Evolutionary conservation across 768 basidiomycete species (phyloP).

Genomic region (Pleurotus citrinopileatus): DNA sequence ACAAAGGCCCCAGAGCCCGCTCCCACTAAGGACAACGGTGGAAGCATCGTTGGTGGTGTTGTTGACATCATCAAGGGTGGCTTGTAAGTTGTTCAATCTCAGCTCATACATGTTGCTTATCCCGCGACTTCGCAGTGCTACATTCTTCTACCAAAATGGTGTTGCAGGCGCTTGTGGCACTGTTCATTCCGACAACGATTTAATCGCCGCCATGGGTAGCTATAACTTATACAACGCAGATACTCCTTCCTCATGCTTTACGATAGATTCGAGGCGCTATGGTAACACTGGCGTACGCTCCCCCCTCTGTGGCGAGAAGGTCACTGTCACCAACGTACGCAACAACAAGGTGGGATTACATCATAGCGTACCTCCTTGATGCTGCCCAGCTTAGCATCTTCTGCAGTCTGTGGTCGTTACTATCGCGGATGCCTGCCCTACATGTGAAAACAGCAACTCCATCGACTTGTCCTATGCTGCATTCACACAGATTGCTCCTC

Average conservation of each 20-base stretch:
- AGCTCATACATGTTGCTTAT: background rate
- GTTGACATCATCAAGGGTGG: constrained; percentile 34
- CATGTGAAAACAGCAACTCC: constrained; percentile 61
- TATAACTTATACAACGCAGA: constrained; percentile 11
- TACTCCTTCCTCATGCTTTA: background rate
- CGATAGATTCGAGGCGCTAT: constrained; percentile 50
- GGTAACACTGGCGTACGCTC: constrained; percentile 46
- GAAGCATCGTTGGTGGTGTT: constrained; percentile 12
- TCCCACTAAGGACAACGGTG: constrained; percentile 13
- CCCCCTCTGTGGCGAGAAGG: constrained; percentile 58
- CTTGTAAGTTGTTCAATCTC: constrained; percentile 32
- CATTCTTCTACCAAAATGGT: constrained; percentile 70
- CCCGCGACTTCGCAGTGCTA: constrained; percentile 41
- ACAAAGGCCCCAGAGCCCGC: constrained; percentile 13
- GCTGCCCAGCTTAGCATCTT: constrained; percentile 5
- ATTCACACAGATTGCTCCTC: constrained; percentile 55
- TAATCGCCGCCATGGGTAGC: constrained; percentile 65
- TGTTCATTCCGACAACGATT: constrained; percentile 50
- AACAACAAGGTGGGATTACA: constrained; percentile 43
- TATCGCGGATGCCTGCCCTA: constrained; percentile 82
- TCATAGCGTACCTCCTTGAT: background rate
- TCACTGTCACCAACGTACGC: constrained; percentile 60
- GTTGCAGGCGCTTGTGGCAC: constrained; percentile 79
- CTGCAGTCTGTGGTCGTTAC: constrained; percentile 49
- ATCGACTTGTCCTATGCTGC: constrained; percentile 74